Evolutionary conservation across 1,284 basidiomycete genomes (phyloP).

Genomic region (Inonotus obliquus): DNA sequence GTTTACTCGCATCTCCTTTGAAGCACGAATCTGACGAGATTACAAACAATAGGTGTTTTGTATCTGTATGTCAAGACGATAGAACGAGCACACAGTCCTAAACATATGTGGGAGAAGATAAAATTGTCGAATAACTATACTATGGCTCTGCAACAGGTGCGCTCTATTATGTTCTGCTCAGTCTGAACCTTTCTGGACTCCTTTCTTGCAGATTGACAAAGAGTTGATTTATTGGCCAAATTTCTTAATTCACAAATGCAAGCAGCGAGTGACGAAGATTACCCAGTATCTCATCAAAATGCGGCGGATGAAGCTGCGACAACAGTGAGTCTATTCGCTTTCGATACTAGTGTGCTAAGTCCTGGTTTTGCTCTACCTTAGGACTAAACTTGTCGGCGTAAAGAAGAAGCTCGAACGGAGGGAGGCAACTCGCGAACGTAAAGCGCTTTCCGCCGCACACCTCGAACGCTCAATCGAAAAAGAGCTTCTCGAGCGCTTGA

Average conservation of each 20-base stretch:
- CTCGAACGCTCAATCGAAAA: conserved; percentile 95
- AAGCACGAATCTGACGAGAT: neutral
- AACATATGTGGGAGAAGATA: conserved; percentile 96
- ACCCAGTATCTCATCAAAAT: conserved; percentile 99
- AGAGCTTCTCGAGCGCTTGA: conserved; percentile 92
- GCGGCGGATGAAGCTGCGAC: conserved; percentile 83
- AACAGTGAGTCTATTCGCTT: conserved; percentile 64
- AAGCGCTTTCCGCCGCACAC: conserved; percentile 91
- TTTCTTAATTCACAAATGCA: conserved; percentile 97
- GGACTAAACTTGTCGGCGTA: conserved; percentile 89
- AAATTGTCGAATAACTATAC: conserved; percentile 92
- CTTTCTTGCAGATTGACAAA: conserved; percentile 72
- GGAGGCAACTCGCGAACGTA: conserved; percentile 89
- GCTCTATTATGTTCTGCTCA: conserved; percentile 19
- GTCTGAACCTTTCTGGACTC: neutral
- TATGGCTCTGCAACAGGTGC: conserved; percentile 89
- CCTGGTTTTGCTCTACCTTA: conserved; percentile 29
- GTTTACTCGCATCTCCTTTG: neutral
- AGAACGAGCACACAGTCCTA: conserved; percentile 93
- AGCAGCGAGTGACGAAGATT: conserved; percentile 98
- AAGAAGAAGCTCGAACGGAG: conserved; percentile 98
- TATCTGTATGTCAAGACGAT: conserved; percentile 99
- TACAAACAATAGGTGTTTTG: conserved; percentile 57
- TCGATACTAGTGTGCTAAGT: neutral
- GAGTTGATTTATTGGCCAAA: conserved; percentile 98